These are phyloP conservation scores for Hygrocybe punicea DNA, from an alignment of 768 basidiomycete species.

Conservation along the genomic window DNA sequence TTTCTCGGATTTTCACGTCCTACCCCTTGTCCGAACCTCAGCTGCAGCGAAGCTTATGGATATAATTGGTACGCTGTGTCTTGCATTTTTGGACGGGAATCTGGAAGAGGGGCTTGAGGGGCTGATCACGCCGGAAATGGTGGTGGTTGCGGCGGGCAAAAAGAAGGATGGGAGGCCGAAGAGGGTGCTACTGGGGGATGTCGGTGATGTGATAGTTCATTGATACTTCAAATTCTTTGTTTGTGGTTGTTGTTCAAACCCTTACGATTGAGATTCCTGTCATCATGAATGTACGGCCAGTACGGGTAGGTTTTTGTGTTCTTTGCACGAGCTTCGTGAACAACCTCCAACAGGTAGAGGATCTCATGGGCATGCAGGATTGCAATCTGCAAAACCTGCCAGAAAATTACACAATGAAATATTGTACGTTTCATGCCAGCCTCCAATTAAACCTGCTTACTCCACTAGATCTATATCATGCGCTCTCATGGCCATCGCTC, in stretches of 20 bases:
- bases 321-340: background rate
- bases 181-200: constrained; percentile 40
- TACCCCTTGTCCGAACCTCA: constrained; percentile 40
- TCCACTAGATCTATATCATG: constrained; percentile 74
- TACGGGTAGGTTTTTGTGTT: constrained; percentile 30
- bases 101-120: constrained; percentile 34
- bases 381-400: constrained; percentile 94
- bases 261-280: background rate
- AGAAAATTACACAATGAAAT: constrained; percentile 88
- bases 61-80: constrained; percentile 35
- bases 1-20: constrained; percentile 48
- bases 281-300: constrained; percentile 45
- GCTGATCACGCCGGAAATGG: constrained; percentile 36
- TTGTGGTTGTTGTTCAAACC: background rate
- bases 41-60: constrained; percentile 34
- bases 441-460: background rate
- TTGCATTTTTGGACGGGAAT: constrained; percentile 42
- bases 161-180: constrained; percentile 46
- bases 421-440: constrained; percentile 46
- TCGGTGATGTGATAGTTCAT: constrained; percentile 45
- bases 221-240: constrained; percentile 8
- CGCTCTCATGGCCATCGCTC: constrained; percentile 91
- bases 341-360: constrained; percentile 58
- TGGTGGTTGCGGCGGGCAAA: constrained; percentile 36
- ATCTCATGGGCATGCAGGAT: constrained; percentile 92